Percentiles rank a stretch among this genome's conserved stretches.
These are phyloP conservation scores for Alternaria atra DNA, from an alignment of 2,329 filamentous ascomycete genomes.

Conservation along the genomic window DNA sequence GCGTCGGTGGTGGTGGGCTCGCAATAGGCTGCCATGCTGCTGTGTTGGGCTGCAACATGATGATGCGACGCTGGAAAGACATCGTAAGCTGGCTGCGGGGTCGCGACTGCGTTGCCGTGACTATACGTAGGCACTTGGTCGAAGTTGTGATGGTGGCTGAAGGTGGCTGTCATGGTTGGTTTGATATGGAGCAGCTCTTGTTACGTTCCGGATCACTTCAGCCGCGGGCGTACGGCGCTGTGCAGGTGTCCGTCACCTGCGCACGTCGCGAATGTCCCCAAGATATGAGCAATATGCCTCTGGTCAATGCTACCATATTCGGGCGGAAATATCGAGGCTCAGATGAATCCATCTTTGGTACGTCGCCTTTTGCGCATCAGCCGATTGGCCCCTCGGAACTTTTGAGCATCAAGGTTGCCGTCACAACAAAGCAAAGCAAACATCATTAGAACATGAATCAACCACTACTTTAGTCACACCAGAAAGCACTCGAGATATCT, in stretches of 20 bases:
- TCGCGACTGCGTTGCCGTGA: slow-evolving; percentile 14
- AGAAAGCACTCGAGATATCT: background rate
- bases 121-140: slow-evolving; percentile 10
- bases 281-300: background rate
- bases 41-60: slow-evolving; percentile 25
- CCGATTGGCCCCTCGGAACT: slow-evolving; percentile 5
- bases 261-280: background rate
- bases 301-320: slow-evolving; percentile 1
- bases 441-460: background rate
- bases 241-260: background rate
- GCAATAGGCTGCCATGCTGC: slow-evolving; percentile 24
- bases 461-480: background rate
- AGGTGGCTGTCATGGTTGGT: slow-evolving; percentile 17
- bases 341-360: slow-evolving; percentile 2
- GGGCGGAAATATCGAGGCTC: background rate
- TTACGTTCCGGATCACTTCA: slow-evolving; percentile 11
- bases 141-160: slow-evolving; percentile 11
- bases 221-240: slow-evolving; percentile 2
- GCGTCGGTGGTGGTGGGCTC: slow-evolving; percentile 13
- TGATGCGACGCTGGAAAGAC: slow-evolving; percentile 28
- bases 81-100: slow-evolving; percentile 23
- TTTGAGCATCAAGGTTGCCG: background rate
- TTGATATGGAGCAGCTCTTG: slow-evolving; percentile 7
- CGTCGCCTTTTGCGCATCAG: slow-evolving; percentile 1
- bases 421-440: slow-evolving; percentile 6